Percentiles rank a stretch among this genome's conserved stretches.
phyloP scores from a whole-genome alignment of 2,329 filamentous ascomycete species.

The Diaporthe helianthi region DNA sequence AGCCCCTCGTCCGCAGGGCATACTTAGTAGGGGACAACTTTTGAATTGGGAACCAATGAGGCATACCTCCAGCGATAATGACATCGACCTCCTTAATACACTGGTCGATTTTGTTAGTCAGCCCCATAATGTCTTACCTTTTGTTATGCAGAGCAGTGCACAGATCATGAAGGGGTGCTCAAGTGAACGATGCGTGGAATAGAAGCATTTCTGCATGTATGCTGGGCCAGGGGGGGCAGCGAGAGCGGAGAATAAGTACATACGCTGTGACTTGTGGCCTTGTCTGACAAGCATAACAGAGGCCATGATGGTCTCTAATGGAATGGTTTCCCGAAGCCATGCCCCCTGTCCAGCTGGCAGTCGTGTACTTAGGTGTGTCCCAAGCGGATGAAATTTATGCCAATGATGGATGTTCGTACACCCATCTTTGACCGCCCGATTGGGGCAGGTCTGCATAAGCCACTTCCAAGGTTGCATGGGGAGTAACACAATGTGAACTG shows the following conservation, averaged over 20 bases:
- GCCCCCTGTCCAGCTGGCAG: background rate
- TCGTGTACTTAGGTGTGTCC: background rate
- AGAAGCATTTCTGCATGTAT: background rate
- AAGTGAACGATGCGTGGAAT: too few relatives aligned
- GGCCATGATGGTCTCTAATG: background rate
- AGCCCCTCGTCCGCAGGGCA: background rate
- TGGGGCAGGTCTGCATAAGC: background rate
- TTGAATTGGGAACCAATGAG: too few relatives aligned
- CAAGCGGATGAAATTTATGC: background rate
- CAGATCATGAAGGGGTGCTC: too few relatives aligned
- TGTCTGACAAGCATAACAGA: background rate
- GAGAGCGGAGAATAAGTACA: background rate
- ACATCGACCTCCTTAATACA: slow-evolving; percentile 50
- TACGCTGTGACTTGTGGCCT: background rate
- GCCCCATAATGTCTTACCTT: background rate
- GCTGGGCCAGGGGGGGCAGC: background rate
- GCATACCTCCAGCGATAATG: slow-evolving; percentile 44
- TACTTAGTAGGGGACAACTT: background rate
- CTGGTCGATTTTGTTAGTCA: slow-evolving; percentile 38
- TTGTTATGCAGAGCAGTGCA: background rate
- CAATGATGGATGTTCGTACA: background rate
- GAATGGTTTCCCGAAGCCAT: background rate
- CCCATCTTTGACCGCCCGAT: background rate
- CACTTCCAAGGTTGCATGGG: slow-evolving; percentile 5
- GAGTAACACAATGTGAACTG: background rate